Base-by-base conservation (phyloP, 352 stramenopile species). In the Nothophytophthora sp. region DNA sequence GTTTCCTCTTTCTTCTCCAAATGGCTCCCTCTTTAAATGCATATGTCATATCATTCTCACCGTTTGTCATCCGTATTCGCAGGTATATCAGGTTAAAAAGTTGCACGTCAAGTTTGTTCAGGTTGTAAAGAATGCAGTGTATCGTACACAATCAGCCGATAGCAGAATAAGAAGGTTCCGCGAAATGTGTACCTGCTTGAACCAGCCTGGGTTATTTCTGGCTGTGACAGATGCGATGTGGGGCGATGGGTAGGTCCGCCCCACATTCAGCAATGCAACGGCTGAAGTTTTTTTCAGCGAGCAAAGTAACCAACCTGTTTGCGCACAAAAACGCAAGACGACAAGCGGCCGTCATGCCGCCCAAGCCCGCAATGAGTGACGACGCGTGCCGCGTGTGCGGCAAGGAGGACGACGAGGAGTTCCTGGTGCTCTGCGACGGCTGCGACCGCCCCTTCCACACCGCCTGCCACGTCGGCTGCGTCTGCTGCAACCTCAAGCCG, bases 371-470 rank as follows among this genome's bases (percentile, higher is more conserved):
- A n/a, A 39, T 88, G 59, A 87, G 65, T 40, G 71, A 78, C 30
- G 82, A 89, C 56, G 79, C 83, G 35, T 93, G 83, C 75, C 80
- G 83, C 64, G 83, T 93, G 55, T 93, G 83, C 45, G 74, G 74
- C 37, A 80, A 74, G 32, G 76, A 86, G 25, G 77, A 91, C 35
- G 73, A 91, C 43, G 83, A 91, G 48, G 74, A 77, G 61, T 87
- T 81, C 50, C 67, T 93, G 35, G 68, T 93, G 51, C 75, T 93
- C 42, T 93, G 83, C 42, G 83, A 93, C 59, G 76, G 83, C 19
- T 93, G 83, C 50, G 83, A 93, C 51, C 67, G 68, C 16, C 61
- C 80, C 19, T 93, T 83, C 66, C 83, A 93, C 56, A 90, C 79
- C 10, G 70, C 66, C 30, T 93, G 80, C 67, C 74, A 84, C 53